phyloP scores from a whole-genome alignment of 805 yeast genomes.

The Phaffomyces antillensis region DNA sequence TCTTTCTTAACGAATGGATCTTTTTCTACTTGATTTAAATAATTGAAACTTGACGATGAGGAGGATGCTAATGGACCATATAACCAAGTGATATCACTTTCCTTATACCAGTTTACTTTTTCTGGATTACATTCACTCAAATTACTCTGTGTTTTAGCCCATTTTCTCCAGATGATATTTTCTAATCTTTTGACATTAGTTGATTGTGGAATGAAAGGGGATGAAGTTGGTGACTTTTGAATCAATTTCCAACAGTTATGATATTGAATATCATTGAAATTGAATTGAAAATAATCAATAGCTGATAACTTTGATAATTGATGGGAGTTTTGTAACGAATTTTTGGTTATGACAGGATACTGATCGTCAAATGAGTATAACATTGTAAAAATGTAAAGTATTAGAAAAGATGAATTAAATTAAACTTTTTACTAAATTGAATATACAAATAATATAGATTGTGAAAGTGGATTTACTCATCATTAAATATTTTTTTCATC shows the following conservation, averaged over 20 bases:
- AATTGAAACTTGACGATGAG: no score
- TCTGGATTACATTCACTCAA: slow-evolving; percentile 66
- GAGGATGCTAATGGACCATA: slow-evolving; percentile 64
- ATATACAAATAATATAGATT: background rate
- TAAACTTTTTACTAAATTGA: background rate
- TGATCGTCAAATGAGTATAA: slow-evolving; percentile 22
- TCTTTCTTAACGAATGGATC: background rate
- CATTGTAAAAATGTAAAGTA: slow-evolving; percentile 1
- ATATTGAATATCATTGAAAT: slow-evolving; percentile 29
- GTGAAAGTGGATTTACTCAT: background rate
- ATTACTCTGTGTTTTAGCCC: slow-evolving; percentile 74
- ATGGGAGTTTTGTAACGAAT: slow-evolving; percentile 6
- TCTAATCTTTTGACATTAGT: slow-evolving; percentile 46
- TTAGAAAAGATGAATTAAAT: background rate
- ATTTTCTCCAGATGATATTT: slow-evolving; percentile 90
- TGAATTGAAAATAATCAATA: slow-evolving; percentile 35
- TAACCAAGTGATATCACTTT: slow-evolving; percentile 89
- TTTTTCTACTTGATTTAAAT: slow-evolving; percentile 4
- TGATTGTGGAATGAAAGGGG: slow-evolving; percentile 27
- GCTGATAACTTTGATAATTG: slow-evolving; percentile 15
- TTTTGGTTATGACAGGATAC: slow-evolving; percentile 15
- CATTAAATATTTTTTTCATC: background rate
- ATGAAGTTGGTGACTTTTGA: slow-evolving; percentile 23
- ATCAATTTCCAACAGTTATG: slow-evolving; percentile 36
- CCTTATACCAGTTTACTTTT: slow-evolving; percentile 88